Conservation (phyloP, 805 yeast genomes). For the Teunomyces tritomae region DNA sequence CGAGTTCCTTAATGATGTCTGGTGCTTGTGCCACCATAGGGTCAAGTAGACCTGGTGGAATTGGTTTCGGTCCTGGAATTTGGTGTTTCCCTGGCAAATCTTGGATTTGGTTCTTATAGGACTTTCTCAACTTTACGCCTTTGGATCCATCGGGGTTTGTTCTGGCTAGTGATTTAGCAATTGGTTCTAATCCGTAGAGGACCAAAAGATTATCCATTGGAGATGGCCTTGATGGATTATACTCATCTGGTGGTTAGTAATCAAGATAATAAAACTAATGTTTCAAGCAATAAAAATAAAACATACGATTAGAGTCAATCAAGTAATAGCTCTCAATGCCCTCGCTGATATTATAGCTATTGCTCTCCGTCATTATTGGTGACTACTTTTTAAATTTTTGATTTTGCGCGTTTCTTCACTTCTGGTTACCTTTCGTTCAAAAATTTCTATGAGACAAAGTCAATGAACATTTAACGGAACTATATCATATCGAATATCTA, state of each 20-base stretch:
- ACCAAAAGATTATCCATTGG: constrained; percentile 69
- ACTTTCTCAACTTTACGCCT: constrained; percentile 89
- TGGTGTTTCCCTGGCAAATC: constrained; percentile 81
- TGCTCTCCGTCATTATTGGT: neutral
- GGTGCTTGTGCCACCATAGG: constrained; percentile 40
- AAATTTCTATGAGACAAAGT: neutral
- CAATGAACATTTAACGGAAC: constrained; percentile 7
- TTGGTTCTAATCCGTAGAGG: constrained; percentile 61
- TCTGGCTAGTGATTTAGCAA: constrained; percentile 82
- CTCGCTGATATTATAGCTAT: constrained; percentile 7
- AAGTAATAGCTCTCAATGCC: constrained; percentile 26
- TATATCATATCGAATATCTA: constrained; percentile 3
- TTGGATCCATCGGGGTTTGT: constrained; percentile 84
- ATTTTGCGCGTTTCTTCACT: neutral
- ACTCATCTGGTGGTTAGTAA: constrained; percentile 20
- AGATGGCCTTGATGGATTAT: constrained; percentile 56
- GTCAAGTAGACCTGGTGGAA: constrained; percentile 36
- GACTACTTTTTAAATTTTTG: neutral
- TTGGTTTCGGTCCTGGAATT: constrained; percentile 48
- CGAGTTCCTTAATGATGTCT: constrained; percentile 48
- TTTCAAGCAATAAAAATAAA: neutral
- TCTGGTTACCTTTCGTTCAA: no score
- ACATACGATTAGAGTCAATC: constrained; percentile 23
- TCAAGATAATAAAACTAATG: neutral
- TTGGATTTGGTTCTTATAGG: constrained; percentile 87